These are phyloP conservation scores for Westerdykella aurantiaca DNA, from an alignment of 2,329 filamentous ascomycete genomes.

Conservation along the genomic window DNA sequence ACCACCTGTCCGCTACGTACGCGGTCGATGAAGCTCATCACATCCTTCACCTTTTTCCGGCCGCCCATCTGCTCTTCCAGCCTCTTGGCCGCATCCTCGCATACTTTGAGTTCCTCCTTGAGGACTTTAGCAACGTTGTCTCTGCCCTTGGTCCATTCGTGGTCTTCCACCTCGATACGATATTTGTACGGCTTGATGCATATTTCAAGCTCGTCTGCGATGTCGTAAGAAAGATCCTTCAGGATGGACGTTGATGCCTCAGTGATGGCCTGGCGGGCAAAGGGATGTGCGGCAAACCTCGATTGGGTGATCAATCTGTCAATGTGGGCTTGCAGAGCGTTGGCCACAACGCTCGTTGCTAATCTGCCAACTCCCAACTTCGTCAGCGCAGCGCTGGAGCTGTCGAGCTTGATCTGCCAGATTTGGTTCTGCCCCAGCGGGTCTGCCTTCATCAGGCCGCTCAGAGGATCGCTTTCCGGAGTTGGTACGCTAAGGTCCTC, in stretches of 20 bases:
- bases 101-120: slow-evolving; percentile 82
- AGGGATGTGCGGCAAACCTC: slow-evolving; percentile 84
- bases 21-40: slow-evolving; percentile 85
- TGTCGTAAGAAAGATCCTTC: slow-evolving; percentile 93
- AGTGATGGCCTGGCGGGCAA: slow-evolving; percentile 85
- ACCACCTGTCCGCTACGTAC: slow-evolving; percentile 79
- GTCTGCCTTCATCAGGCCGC: slow-evolving; percentile 76
- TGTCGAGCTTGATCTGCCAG: slow-evolving; percentile 92
- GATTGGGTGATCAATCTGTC: slow-evolving; percentile 72
- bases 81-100: slow-evolving; percentile 68
- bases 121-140: slow-evolving; percentile 75
- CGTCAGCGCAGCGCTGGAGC: slow-evolving; percentile 81
- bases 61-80: slow-evolving; percentile 76
- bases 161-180: slow-evolving; percentile 87
- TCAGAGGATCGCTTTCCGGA: slow-evolving; percentile 65
- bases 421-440: slow-evolving; percentile 66
- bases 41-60: slow-evolving; percentile 78
- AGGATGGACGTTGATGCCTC: slow-evolving; percentile 86
- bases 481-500: slow-evolving; percentile 66
- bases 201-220: slow-evolving; percentile 95
- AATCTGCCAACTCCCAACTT: slow-evolving; percentile 90
- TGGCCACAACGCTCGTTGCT: slow-evolving; percentile 85
- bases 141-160: slow-evolving; percentile 79
- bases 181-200: slow-evolving; percentile 99
- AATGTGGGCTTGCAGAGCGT: slow-evolving; percentile 78